These are phyloP conservation scores for Bruguiera parviflora DNA, from an alignment of 345 rosid genomes.

Conservation along the genomic window DNA sequence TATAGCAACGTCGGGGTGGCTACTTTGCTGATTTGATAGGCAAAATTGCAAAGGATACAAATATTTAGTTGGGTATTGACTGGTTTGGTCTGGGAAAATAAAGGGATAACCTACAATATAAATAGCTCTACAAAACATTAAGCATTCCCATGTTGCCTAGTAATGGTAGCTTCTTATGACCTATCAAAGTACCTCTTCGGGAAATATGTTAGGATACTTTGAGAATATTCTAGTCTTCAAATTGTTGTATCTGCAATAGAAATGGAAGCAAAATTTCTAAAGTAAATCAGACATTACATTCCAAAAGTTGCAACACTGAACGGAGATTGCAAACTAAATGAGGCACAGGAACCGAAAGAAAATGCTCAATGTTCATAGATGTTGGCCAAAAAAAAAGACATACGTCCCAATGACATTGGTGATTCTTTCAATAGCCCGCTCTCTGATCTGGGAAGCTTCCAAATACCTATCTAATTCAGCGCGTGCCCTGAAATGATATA, in stretches of 20 bases:
- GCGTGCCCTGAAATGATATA: constrained; percentile 77
- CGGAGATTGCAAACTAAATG: background rate
- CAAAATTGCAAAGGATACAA: too few relatives aligned
- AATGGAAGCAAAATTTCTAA: constrained; percentile 6
- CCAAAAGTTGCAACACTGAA: background rate
- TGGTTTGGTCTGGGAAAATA: background rate
- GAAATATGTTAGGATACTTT: constrained; percentile 77
- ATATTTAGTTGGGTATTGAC: too few relatives aligned
- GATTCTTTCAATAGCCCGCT: constrained; percentile 88
- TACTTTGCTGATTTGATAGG: too few relatives aligned
- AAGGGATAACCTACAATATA: too few relatives aligned
- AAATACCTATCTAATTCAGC: constrained; percentile 84
- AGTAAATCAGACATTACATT: constrained; percentile 6
- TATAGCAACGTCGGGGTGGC: too few relatives aligned
- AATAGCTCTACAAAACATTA: too few relatives aligned
- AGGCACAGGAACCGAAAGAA: constrained; percentile 4
- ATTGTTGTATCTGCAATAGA: constrained; percentile 64
- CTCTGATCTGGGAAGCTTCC: constrained; percentile 93
- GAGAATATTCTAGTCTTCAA: constrained; percentile 77
- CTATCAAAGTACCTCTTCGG: constrained; percentile 61
- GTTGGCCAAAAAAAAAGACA: constrained; percentile 17
- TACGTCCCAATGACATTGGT: constrained; percentile 87
- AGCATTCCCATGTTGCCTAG: background rate
- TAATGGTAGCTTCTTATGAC: background rate
- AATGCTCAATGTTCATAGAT: background rate